Evolutionary conservation across 257 asterid genomes (phyloP).

Genomic region (Knoxia roxburghii): DNA sequence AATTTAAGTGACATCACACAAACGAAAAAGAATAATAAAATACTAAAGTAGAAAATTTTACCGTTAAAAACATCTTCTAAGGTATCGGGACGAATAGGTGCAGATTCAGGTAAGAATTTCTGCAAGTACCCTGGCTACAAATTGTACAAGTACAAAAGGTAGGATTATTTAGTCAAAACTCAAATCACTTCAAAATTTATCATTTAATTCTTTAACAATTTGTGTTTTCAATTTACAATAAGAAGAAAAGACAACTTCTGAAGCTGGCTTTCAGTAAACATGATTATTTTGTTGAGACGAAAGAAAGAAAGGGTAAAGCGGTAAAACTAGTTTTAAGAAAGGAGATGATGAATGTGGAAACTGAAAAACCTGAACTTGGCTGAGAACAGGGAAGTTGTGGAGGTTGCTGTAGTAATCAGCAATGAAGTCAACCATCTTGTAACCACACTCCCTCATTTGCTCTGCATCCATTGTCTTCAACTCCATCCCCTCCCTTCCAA

Average conservation of each 20-base stretch:
- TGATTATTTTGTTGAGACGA: too few species aligned
- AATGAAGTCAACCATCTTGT: conserved; percentile 90
- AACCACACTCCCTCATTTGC: conserved; percentile 75
- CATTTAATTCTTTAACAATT: too few species aligned
- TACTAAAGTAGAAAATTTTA: conserved; percentile 23
- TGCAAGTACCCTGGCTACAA: conserved; percentile 92
- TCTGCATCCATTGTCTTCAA: conserved; percentile 90
- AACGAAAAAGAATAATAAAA: not conserved
- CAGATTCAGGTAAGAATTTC: conserved; percentile 72
- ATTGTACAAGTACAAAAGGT: too few species aligned
- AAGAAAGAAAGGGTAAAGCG: not conserved
- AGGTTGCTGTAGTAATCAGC: conserved; percentile 89
- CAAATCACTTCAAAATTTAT: too few species aligned
- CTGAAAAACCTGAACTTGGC: conserved; percentile 89
- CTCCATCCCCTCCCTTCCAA: conserved; percentile 49
- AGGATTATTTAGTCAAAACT: too few species aligned
- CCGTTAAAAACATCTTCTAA: conserved; percentile 76
- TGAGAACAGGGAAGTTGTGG: conserved; percentile 79
- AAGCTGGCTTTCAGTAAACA: too few species aligned
- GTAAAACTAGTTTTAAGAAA: not conserved
- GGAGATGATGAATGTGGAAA: conserved; percentile 1
- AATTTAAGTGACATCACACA: not conserved
- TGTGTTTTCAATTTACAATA: too few species aligned
- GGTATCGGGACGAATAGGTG: conserved; percentile 68
- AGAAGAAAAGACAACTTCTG: too few species aligned